These are phyloP conservation scores for Lipomyces yarrowii DNA, from an alignment of 1,139 yeast genomes.

Conservation along the genomic window DNA sequence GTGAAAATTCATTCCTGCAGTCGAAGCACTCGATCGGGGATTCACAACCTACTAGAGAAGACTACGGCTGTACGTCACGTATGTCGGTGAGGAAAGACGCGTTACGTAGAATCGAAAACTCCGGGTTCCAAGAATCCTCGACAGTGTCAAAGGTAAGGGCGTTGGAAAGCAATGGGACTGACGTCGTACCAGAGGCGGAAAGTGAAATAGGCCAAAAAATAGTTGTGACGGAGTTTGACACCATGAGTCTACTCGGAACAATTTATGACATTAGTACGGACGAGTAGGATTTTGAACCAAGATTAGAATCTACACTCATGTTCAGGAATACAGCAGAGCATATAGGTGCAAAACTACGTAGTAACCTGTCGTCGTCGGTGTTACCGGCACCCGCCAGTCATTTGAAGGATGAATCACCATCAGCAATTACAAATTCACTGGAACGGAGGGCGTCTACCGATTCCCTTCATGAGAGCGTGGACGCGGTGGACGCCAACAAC, in stretches of 20 bases:
- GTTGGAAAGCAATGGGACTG: background rate
- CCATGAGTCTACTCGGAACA: background rate
- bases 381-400: background rate
- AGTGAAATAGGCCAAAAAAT: background rate
- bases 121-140: background rate
- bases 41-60: background rate
- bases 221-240: background rate
- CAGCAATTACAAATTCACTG: background rate
- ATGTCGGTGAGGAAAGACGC: background rate
- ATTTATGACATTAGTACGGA: background rate
- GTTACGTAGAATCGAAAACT: background rate
- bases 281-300: background rate
- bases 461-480: background rate
- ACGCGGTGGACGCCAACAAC: background rate
- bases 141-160: background rate
- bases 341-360: background rate
- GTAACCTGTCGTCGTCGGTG: background rate
- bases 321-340: background rate
- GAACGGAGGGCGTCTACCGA: background rate
- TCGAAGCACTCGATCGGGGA: background rate
- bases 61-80: background rate
- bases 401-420: background rate
- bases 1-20: background rate
- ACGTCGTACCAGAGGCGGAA: background rate
- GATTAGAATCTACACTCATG: background rate